Base-by-base conservation (phyloP, 345 rosid genomes). In the Aquilaria malaccensis region DNA sequence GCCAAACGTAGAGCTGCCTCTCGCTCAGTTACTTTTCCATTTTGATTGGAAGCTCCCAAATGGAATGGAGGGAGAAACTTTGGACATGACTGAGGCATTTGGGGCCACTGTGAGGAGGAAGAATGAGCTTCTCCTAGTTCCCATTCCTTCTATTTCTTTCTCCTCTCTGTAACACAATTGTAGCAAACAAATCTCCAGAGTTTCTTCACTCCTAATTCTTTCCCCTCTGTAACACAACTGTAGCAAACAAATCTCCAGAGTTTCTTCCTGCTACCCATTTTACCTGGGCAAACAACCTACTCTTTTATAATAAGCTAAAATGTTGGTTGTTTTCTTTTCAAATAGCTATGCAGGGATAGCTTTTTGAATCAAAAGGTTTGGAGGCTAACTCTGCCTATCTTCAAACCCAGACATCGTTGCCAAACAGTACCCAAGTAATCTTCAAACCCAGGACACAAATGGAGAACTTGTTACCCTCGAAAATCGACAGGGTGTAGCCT, bases 1-100 rank as follows among this genome's bases (percentile, higher is more conserved):
- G 3, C 43, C 43, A 1, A 37, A 3, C 7, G 2, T 59, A 0
- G 14, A 45, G 62, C 14, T 59, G 0, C 11, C 62, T 29, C 62
- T 59, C 6, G 52, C 62, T 2, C 15, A 59, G 1, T 5, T 59
- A 14, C 6, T 46, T 2, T 59, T 30, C 9, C 62, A 59, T 30
- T 59, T 59, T 1, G 51, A 59, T 32, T 60, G 55, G 47, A 49
- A 61, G 29, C 4, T 60, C 4, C 31, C 63, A 10, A 15, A 30
- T 10, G 61, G 61, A 9, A 43, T 7, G 29, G 32, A 48, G 9
- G 2, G 13, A 6, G 46, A 49, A n/a, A 52, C 32, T 10, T 0
- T 60, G 1, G 64, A 49, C 30, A 60, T 62, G 65, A 12, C 14
- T 10, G 50, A 62, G 9, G 50, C 0, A 0, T 22, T 62, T 33